Conservation (phyloP, 1,284 basidiomycete genomes). For the Cronartium quercuum region DNA sequence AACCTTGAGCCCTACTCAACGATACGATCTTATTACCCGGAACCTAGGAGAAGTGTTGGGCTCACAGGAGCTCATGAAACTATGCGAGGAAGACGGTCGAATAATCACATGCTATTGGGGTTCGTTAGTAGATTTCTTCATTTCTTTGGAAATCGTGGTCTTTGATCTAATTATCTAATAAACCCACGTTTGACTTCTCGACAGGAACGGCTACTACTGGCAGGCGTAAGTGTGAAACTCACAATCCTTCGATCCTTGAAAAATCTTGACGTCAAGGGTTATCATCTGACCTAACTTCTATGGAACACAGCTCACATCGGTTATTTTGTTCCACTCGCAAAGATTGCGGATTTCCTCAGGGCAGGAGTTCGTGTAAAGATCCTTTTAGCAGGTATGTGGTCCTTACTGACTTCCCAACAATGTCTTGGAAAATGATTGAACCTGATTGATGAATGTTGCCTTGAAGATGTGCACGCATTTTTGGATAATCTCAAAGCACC, state of each 20-base stretch:
- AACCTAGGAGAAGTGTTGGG: constrained; percentile 83
- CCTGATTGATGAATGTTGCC: not conserved
- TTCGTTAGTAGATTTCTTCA: constrained; percentile 50
- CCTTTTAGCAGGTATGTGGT: constrained; percentile 68
- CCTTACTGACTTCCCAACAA: not conserved
- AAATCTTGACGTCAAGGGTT: not conserved
- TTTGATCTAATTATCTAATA: constrained; percentile 34
- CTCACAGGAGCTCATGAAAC: constrained; percentile 71
- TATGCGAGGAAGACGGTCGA: constrained; percentile 66
- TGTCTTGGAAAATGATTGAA: constrained; percentile 7
- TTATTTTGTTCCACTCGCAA: constrained; percentile 90
- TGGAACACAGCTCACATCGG: constrained; percentile 74
- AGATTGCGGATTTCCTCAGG: constrained; percentile 92
- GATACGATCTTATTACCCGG: constrained; percentile 78
- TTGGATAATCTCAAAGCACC: constrained; percentile 97
- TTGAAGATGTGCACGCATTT: constrained; percentile 86
- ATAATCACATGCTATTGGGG: constrained; percentile 82
- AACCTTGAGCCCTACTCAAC: constrained; percentile 54
- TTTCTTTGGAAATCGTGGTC: not conserved
- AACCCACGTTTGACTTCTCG: constrained; percentile 41
- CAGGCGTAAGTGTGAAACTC: constrained; percentile 61
- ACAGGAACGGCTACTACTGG: constrained; percentile 89
- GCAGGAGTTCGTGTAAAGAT: constrained; percentile 88
- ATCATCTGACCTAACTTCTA: not conserved
- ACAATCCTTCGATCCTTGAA: not conserved